Evolutionary conservation across 176 grass and related monocot species (phyloP).

Genomic region (Oryza glaberrima): DNA sequence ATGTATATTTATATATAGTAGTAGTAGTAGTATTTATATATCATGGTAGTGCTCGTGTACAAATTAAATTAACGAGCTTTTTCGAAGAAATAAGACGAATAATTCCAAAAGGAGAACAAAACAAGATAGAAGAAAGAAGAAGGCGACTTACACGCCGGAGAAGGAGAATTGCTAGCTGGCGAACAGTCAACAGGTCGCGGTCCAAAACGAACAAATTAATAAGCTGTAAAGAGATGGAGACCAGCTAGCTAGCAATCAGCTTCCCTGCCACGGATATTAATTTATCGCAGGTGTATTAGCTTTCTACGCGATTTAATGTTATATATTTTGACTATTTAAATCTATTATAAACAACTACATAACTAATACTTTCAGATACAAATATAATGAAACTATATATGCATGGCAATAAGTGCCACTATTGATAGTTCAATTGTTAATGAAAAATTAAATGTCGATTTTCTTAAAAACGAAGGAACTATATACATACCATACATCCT

Average conservation of each 20-base stretch:
- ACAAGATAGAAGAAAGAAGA: background rate
- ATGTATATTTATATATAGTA: too few species aligned
- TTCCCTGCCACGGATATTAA: background rate
- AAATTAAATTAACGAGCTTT: background rate
- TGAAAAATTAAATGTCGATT: too few species aligned
- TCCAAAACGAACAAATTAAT: background rate
- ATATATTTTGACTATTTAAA: too few species aligned
- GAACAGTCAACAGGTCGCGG: background rate
- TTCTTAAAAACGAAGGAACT: too few species aligned
- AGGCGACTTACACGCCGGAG: background rate
- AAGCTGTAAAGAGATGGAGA: constrained; percentile 1
- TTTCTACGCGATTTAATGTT: too few species aligned
- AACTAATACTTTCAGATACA: too few species aligned
- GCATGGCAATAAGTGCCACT: too few species aligned
- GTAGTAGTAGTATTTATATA: too few species aligned
- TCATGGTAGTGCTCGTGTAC: background rate
- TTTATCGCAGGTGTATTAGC: background rate
- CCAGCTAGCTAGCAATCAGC: background rate
- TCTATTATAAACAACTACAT: too few species aligned
- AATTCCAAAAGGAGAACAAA: background rate
- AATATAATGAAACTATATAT: too few species aligned
- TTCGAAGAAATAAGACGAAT: background rate
- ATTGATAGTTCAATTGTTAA: too few species aligned
- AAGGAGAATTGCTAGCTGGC: background rate
- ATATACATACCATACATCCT: too few species aligned